Percentiles rank a stretch among this genome's conserved stretches.
Evolutionary conservation across 2,329 filamentous ascomycete genomes (phyloP).

Genomic region (Dothistroma septosporum): DNA sequence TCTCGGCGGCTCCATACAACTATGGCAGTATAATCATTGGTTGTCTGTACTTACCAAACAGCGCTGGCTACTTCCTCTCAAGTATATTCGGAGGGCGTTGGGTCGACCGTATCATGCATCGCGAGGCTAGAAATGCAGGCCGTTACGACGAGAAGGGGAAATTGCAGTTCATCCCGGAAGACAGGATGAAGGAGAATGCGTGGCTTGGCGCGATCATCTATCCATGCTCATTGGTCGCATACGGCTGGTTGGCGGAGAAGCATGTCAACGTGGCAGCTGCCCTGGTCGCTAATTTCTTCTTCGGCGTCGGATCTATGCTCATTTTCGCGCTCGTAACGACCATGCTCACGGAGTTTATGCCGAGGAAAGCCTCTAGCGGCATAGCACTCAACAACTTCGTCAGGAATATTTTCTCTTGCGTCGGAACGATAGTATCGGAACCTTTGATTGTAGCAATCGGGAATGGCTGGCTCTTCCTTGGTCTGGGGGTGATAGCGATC

Average conservation of each 20-base stretch:
- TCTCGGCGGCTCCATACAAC: conserved; percentile 62
- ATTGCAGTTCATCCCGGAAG: conserved; percentile 68
- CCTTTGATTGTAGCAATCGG: conserved; percentile 69
- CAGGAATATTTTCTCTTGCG: conserved; percentile 71
- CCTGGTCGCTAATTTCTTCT: conserved; percentile 45
- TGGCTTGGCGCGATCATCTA: conserved; percentile 70
- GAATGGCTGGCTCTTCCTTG: conserved; percentile 72
- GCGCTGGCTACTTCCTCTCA: conserved; percentile 66
- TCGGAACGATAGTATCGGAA: conserved; percentile 65
- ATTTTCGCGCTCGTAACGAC: conserved; percentile 70
- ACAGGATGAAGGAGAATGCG: conserved; percentile 77
- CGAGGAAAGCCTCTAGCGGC: conserved; percentile 63
- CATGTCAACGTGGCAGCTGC: conserved; percentile 43
- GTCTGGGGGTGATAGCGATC: conserved; percentile 34
- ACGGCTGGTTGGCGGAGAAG: conserved; percentile 68
- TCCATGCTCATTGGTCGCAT: conserved; percentile 67
- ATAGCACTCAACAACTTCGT: conserved; percentile 80
- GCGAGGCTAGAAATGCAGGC: conserved; percentile 65
- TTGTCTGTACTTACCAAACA: conserved; percentile 71
- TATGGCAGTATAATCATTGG: conserved; percentile 67
- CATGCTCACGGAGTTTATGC: conserved; percentile 83
- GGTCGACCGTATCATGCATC: conserved; percentile 77
- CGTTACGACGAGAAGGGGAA: conserved; percentile 64
- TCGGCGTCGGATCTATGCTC: conserved; percentile 74
- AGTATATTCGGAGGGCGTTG: conserved; percentile 68